Base-by-base conservation (phyloP, 495 filamentous ascomycete genomes). In the Podospora australis region DNA sequence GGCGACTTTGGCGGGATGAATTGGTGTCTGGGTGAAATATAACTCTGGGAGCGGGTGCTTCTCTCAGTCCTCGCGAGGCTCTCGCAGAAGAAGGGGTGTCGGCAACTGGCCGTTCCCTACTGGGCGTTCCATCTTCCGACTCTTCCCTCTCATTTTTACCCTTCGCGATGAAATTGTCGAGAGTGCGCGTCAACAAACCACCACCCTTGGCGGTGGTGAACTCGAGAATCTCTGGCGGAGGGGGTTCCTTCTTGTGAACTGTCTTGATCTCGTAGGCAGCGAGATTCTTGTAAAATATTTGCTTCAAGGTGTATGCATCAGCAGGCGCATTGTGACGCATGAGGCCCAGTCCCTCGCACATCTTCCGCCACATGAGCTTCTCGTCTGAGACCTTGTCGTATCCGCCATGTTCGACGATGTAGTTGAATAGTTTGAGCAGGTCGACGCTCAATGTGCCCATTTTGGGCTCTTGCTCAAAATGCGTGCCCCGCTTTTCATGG, bases 341-440 rank as follows among this genome's bases (percentile, higher is more conserved):
- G 46, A 75, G 59, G 23, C 80, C 76, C 48, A 90, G 78, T 36
- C 83, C 79, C 11, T 77, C 69, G 6, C 82, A 84, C 30, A 92
- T 72, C 51, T 77, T 77, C 41, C 86, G 75, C 87, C 87, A 92
- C 44, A 81, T 82, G 24, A 88, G 72, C 69, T 88, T 88, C 55
- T 88, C 84, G 28, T 80, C 80, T 24, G 82, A 88, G 24, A 89
- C 78, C 51, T 80, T 81, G 65, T 92, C 87, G 60, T 92, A 92
- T 45, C 87, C 87, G 35, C 87, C 87, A 40, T 81, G 77, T 2
- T 76, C 72, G 32, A 80, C 71, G 11, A 91, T 84, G 35, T 73
- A 70, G 23, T 84, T 80, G 70, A 82, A 91, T 19, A 90, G 70
- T 45, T 81, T 78, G 50, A 79, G 68, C 6, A 92, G 70, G 47